A percentile compares a stretch with the other conserved stretches of the same genome.
These are phyloP conservation scores for Coemansia sp. DNA, from an alignment of 192 early-diverging fungal genomes.

Conservation along the genomic window DNA sequence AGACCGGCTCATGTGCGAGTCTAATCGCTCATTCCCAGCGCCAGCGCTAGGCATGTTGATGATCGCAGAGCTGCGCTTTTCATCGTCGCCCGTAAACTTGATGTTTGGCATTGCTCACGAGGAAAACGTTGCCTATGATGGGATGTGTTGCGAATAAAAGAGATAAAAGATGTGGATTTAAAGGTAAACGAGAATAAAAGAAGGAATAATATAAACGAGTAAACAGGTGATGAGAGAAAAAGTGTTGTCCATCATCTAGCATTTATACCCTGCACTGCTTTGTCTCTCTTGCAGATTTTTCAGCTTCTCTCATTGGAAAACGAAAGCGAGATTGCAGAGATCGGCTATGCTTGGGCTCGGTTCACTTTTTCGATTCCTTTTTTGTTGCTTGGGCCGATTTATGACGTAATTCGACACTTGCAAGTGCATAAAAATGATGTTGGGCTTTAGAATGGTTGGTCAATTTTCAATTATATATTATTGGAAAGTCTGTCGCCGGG, in stretches of 20 bases:
- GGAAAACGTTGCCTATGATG: neutral
- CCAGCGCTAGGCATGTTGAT: constrained; percentile 36
- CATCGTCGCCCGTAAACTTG: constrained; percentile 14
- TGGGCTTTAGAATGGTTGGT: no score
- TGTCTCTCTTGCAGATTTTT: constrained; percentile 60
- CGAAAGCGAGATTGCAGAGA: neutral
- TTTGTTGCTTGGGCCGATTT: neutral
- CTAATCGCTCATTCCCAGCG: neutral
- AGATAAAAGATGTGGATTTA: neutral
- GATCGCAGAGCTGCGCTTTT: constrained; percentile 20
- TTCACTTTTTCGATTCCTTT: neutral
- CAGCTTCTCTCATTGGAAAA: neutral
- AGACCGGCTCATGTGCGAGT: constrained; percentile 7
- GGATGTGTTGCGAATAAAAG: neutral
- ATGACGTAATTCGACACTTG: neutral
- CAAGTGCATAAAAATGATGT: no score
- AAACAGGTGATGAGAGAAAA: neutral
- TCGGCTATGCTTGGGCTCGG: neutral
- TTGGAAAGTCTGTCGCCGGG: no score
- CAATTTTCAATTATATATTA: no score
- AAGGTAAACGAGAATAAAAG: neutral
- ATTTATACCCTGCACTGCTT: constrained; percentile 32
- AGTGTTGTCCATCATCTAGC: neutral
- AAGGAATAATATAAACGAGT: neutral
- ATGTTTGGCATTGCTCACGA: constrained; percentile 22